Base-by-base conservation (phyloP, 2,329 filamentous ascomycete species). In the Alternaria viburni region DNA sequence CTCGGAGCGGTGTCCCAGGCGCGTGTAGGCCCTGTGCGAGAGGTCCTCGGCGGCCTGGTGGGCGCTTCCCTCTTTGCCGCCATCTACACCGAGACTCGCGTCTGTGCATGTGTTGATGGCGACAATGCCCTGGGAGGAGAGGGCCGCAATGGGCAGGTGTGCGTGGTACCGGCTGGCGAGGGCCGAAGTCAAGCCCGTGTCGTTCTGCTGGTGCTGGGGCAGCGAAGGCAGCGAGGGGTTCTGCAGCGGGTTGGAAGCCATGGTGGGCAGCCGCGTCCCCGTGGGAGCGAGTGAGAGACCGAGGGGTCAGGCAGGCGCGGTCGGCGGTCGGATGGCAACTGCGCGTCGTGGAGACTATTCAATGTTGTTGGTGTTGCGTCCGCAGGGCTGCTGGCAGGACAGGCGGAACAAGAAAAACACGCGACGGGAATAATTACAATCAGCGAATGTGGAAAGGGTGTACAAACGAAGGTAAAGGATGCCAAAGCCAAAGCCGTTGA, bases 41-140 rank as follows among this genome's bases (percentile, higher is more conserved):
- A 99, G 86, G 74, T 97, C 94, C 81, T 98, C 95, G 32, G 93
- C 93, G 77, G 93, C 94, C 61, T 91, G 93, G 87, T 94, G 93
- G 67, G 93, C 93, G 82, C 93, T 97, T 36, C 94, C 95, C 72
- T 96, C 93, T 76, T 93, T 96, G 62, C 89, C 90, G 70, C 95
- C 95, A 91, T 97, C 93, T 5, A 91, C 89, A 21, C 94, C 95
- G 77, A 93, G 94, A 58, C 91, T 87, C 1, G 95, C 95, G 11
- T 93, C 92, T 11, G 93, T 95, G 80, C 97, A 98, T 19, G 94
- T 99, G 83, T 99, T 99, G 68, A 99, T 85, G 56, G 92, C 91
- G 76, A 99, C 91, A 71, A 98, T 86, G 52, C 91, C 96, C 78
- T 98, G 94, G 1, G 93, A 97, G 1, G 94, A 97, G 17, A 99